These are phyloP conservation scores for Tuctoria greenei DNA, from an alignment of 176 grass and related monocot genomes.

Conservation along the genomic window DNA sequence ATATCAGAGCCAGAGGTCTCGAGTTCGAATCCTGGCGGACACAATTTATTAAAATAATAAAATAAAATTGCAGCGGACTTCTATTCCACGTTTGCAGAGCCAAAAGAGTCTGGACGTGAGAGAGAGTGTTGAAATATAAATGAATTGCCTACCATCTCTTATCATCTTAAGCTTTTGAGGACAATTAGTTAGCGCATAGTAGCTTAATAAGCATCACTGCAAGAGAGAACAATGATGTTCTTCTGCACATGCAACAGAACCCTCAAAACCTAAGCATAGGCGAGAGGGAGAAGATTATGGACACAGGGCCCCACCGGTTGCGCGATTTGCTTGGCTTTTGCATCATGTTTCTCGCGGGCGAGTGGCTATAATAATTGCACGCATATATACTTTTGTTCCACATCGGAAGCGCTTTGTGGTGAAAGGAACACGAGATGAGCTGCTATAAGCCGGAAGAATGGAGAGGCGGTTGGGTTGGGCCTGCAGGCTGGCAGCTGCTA, in stretches of 20 bases:
- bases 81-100: no score
- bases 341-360: slow-evolving; percentile 43
- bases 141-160: no score
- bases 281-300: slow-evolving; percentile 11
- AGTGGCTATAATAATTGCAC: slow-evolving; percentile 50
- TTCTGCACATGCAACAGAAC: slow-evolving; percentile 33
- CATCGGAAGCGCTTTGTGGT: background rate
- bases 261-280: slow-evolving; percentile 32
- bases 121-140: no score
- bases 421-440: slow-evolving; percentile 33
- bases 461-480: background rate
- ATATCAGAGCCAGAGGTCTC: no score
- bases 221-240: slow-evolving; percentile 47
- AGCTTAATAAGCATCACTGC: background rate
- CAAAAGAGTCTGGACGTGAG: no score
- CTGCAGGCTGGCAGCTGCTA: slow-evolving; percentile 28
- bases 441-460: background rate
- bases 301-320: slow-evolving; percentile 37
- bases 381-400: slow-evolving; percentile 36
- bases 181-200: no score
- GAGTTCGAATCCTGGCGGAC: no score
- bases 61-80: no score
- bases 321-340: slow-evolving; percentile 37
- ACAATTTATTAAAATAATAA: no score
- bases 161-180: no score